These are phyloP conservation scores for Nemania sp. DNA, from an alignment of 2,329 filamentous ascomycete species.

Conservation along the genomic window DNA sequence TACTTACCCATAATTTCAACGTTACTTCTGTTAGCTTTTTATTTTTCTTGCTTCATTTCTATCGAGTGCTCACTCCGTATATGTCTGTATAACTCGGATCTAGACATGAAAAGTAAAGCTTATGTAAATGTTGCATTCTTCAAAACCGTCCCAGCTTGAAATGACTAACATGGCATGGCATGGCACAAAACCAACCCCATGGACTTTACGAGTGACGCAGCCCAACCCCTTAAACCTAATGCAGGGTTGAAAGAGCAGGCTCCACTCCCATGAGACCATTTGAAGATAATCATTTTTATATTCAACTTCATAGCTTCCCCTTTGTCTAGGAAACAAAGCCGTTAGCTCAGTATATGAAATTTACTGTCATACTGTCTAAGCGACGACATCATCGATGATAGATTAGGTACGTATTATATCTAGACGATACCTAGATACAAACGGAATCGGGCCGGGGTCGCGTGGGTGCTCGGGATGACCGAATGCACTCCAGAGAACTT, in stretches of 20 bases:
- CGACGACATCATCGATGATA: neutral
- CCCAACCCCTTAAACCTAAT: constrained; percentile 12
- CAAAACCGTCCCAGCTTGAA: constrained; percentile 1
- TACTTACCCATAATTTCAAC: too few species aligned
- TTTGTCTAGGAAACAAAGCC: too few species aligned
- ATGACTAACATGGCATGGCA: neutral
- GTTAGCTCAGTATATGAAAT: neutral
- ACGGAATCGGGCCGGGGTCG: constrained; percentile 18
- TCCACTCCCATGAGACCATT: neutral
- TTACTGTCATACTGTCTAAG: neutral
- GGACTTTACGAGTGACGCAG: constrained; percentile 2
- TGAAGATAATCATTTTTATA: neutral
- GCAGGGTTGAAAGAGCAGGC: neutral
- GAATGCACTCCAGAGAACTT: constrained; percentile 6
- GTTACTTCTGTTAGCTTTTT: neutral
- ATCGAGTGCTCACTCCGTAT: neutral
- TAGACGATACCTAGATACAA: neutral
- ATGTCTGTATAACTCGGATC: neutral
- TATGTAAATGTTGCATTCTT: neutral
- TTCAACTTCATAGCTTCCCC: too few species aligned
- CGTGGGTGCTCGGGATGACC: constrained; percentile 12
- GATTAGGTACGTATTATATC: neutral
- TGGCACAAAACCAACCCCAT: neutral
- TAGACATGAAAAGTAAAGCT: neutral
- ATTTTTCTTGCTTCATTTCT: neutral